A percentile compares a stretch with the other conserved stretches of the same genome.
phyloP scores from a whole-genome alignment of 305 asterid species.

The Solanum hybrid region DNA sequence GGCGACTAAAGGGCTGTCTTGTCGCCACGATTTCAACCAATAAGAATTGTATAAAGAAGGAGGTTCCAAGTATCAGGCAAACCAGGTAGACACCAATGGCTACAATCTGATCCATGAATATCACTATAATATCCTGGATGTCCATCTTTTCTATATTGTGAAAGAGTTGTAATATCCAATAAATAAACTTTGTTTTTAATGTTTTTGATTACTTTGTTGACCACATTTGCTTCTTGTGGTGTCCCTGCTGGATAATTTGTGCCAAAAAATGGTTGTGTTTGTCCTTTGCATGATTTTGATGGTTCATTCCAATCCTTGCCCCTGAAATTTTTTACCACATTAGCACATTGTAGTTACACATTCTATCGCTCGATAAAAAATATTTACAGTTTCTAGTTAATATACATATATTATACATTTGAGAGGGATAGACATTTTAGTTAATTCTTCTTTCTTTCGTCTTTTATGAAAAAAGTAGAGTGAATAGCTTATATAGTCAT shows the following conservation, averaged over 20 bases:
- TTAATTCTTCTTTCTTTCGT: not conserved
- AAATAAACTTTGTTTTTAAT: not conserved
- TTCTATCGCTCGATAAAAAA: not conserved
- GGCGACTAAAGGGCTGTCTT: not conserved
- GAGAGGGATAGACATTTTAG: not conserved
- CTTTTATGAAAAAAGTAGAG: not conserved
- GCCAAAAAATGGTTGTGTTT: slow-evolving; percentile 4
- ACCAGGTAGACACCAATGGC: slow-evolving; percentile 40
- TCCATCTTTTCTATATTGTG: slow-evolving; percentile 8
- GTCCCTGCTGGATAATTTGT: slow-evolving; percentile 9
- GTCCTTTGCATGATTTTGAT: not conserved
- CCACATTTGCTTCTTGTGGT: slow-evolving; percentile 11
- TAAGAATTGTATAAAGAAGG: slow-evolving; percentile 18
- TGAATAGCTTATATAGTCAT: not conserved
- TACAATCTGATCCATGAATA: slow-evolving; percentile 21
- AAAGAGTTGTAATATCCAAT: slow-evolving; percentile 1
- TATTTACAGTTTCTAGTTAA: not conserved
- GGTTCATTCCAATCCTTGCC: slow-evolving; percentile 12
- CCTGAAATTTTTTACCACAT: not conserved
- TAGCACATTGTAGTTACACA: not conserved
- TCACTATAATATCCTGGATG: slow-evolving; percentile 10
- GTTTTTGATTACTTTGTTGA: slow-evolving; percentile 9
- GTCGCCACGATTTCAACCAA: not conserved
- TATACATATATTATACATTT: too few relatives aligned
- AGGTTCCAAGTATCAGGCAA: slow-evolving; percentile 32